Conservation (phyloP, 768 basidiomycete genomes). For the Lyophyllum atratum region DNA sequence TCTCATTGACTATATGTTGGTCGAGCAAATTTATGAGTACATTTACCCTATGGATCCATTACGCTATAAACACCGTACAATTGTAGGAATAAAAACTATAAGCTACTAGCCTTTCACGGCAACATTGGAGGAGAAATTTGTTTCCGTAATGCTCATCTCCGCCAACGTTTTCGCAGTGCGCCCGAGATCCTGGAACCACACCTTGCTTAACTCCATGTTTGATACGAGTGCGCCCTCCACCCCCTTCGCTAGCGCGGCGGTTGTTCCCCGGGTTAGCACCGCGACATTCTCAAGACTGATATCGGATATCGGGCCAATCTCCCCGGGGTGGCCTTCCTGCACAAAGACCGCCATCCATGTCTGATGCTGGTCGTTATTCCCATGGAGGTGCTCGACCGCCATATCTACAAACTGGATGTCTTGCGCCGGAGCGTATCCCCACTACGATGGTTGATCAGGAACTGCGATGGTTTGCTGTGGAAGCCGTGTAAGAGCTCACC, state of each 20-base stretch:
- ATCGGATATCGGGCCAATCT: not conserved
- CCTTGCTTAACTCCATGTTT: not conserved
- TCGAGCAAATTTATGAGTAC: not conserved
- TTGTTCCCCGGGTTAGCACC: not conserved
- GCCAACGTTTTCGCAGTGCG: not conserved
- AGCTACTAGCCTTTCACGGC: too few species aligned
- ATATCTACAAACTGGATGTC: conserved; percentile 2
- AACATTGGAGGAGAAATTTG: not conserved
- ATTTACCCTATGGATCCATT: not conserved
- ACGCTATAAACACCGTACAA: too few species aligned
- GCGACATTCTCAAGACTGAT: not conserved
- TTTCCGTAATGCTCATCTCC: conserved; percentile 1
- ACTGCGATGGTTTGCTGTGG: not conserved
- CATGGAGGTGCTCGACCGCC: conserved; percentile 1
- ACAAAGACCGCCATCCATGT: not conserved
- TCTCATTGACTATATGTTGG: not conserved
- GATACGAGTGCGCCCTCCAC: not conserved
- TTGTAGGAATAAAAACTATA: too few species aligned
- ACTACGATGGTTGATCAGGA: not conserved
- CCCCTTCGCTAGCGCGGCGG: not conserved
- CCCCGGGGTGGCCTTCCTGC: not conserved
- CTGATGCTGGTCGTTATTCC: not conserved
- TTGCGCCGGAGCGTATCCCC: not conserved
- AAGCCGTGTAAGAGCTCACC: not conserved
- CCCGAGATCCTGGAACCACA: conserved; percentile 5